These are phyloP conservation scores for Fraxinus velutina DNA, from an alignment of 305 asterid species.

Conservation along the genomic window DNA sequence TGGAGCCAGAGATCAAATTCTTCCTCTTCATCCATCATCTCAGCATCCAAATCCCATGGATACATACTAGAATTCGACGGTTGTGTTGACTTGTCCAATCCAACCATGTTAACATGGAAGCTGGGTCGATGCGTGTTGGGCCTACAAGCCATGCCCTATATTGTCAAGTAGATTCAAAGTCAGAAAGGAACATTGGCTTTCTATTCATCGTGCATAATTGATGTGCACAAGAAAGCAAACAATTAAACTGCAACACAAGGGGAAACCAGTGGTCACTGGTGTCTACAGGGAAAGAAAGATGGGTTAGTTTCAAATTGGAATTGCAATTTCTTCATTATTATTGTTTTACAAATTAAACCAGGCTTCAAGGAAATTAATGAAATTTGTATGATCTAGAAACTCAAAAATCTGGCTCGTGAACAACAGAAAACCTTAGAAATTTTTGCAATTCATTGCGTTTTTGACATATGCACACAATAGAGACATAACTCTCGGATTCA, in stretches of 20 bases:
- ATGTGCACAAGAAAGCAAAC: not conserved
- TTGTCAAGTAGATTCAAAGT: not conserved
- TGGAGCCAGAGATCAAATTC: slow-evolving; percentile 97
- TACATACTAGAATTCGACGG: slow-evolving; percentile 78
- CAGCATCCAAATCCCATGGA: slow-evolving; percentile 97
- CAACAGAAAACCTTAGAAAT: not conserved
- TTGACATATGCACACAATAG: not conserved
- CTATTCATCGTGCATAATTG: not conserved
- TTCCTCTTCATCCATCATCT: slow-evolving; percentile 91
- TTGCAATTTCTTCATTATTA: not conserved
- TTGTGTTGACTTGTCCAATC: slow-evolving; percentile 68
- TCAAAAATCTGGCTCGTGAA: not conserved
- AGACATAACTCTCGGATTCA: not conserved
- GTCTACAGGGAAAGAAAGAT: not conserved
- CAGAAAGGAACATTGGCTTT: not conserved
- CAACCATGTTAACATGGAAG: slow-evolving; percentile 99
- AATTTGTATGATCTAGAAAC: not conserved
- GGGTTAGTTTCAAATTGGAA: not conserved
- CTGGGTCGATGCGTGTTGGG: slow-evolving; percentile 97
- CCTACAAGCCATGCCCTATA: slow-evolving; percentile 95
- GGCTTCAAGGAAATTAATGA: not conserved
- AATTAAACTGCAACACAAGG: not conserved
- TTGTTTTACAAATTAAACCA: not conserved
- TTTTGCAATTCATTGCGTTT: not conserved
- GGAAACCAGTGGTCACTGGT: not conserved